phyloP scores from a whole-genome alignment of 1,284 basidiomycete species.

The Tilletiopsis washingtonensis region DNA sequence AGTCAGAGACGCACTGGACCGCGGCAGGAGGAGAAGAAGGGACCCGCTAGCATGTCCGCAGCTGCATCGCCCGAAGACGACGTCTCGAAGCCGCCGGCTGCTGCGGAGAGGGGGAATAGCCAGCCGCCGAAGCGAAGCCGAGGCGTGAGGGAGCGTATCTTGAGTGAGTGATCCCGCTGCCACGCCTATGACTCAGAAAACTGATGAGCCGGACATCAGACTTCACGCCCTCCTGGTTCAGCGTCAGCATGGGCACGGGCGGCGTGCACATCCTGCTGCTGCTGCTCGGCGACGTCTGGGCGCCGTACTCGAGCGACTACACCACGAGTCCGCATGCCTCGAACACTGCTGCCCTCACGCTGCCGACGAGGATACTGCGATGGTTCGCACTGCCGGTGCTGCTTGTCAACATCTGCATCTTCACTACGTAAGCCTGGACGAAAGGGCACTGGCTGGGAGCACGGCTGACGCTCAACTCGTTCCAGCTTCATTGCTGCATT shows the following conservation, averaged over 20 bases:
- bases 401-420: conserved; percentile 1
- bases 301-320: neutral
- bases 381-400: conserved; percentile 2
- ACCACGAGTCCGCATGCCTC: neutral
- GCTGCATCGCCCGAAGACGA: too few species aligned
- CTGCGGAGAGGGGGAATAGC: too few species aligned
- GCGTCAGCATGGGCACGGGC: conserved; percentile 33
- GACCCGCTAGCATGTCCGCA: too few species aligned
- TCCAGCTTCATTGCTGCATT: conserved; percentile 8
- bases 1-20: too few species aligned
- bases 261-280: conserved; percentile 25
- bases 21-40: too few species aligned
- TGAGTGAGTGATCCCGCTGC: too few species aligned
- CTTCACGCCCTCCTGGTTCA: conserved; percentile 35
- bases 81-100: too few species aligned
- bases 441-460: neutral
- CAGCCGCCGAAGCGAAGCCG: too few species aligned
- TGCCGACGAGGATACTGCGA: neutral
- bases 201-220: too few species aligned
- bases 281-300: conserved; percentile 11
- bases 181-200: too few species aligned
- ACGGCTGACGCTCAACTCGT: neutral
- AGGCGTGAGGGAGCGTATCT: too few species aligned
- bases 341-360: conserved; percentile 1
- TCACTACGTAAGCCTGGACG: neutral